Evolutionary conservation across 2,329 filamentous ascomycete species (phyloP).

Genomic region (Kalaharituber pfeilii): DNA sequence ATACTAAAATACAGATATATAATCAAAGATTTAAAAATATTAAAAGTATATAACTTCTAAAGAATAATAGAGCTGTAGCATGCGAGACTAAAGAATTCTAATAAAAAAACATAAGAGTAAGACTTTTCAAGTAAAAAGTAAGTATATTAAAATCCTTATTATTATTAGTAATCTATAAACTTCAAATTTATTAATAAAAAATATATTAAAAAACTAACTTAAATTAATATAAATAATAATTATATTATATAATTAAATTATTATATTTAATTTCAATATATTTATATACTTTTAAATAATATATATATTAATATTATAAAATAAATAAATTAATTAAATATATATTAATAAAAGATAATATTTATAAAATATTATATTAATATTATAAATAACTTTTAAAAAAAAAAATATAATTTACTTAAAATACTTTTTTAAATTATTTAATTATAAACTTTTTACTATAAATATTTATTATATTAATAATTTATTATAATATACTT

Average conservation of each 20-base stretch:
- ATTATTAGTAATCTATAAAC: background rate
- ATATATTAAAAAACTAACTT: background rate
- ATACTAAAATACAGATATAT: background rate
- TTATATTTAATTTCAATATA: background rate
- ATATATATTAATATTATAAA: background rate
- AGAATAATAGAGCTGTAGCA: too few species aligned
- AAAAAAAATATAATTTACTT: conserved; percentile 3
- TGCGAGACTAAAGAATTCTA: too few species aligned
- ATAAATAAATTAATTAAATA: background rate
- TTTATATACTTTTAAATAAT: background rate
- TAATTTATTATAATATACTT: background rate
- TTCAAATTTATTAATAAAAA: background rate
- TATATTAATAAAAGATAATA: background rate
- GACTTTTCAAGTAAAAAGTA: background rate
- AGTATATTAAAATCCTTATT: background rate
- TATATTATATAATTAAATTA: background rate
- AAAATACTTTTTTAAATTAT: too few species aligned
- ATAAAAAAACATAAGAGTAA: background rate
- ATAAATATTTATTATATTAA: background rate
- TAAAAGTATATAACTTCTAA: too few species aligned
- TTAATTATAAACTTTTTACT: background rate
- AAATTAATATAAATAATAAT: too few species aligned
- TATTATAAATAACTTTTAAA: conserved; percentile 2
- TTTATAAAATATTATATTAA: background rate
- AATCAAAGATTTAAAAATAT: background rate